These are phyloP conservation scores for Beta vulgaris DNA, from an alignment of 148 eudicot species.

Conservation along the genomic window DNA sequence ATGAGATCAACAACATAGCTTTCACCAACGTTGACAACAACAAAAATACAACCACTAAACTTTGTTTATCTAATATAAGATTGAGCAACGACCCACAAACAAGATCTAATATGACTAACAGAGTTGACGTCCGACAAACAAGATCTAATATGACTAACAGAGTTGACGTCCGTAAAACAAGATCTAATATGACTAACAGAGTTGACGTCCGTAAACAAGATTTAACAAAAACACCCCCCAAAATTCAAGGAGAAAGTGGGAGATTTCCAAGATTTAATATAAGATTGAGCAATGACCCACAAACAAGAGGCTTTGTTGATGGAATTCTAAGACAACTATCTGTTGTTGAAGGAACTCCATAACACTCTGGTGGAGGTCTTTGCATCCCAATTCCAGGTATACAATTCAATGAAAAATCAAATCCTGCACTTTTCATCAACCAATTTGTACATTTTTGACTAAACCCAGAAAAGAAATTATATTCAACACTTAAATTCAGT, in stretches of 20 bases:
- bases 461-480: slow-evolving; percentile 76
- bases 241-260: slow-evolving; percentile 39
- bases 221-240: too few species aligned
- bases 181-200: too few species aligned
- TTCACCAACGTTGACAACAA: slow-evolving; percentile 18
- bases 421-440: slow-evolving; percentile 44
- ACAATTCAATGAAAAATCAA: slow-evolving; percentile 71
- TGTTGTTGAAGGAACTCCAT: slow-evolving; percentile 42
- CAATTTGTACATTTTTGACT: slow-evolving; percentile 51
- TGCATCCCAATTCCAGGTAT: slow-evolving; percentile 62
- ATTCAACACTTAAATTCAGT: slow-evolving; percentile 58
- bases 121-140: too few species aligned
- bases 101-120: too few species aligned
- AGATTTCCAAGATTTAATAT: slow-evolving; percentile 12
- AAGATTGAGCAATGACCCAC: slow-evolving; percentile 49
- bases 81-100: too few species aligned
- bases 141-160: too few species aligned
- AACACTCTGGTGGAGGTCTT: slow-evolving; percentile 68
- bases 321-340: slow-evolving; percentile 58
- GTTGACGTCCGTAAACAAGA: too few species aligned
- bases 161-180: too few species aligned
- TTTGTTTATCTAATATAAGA: not conserved
- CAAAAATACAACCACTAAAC: not conserved
- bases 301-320: slow-evolving; percentile 49
- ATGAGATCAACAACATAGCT: slow-evolving; percentile 4